phyloP scores from a whole-genome alignment of 352 stramenopile genomes.

The Pythium rhizo-oryzae region DNA sequence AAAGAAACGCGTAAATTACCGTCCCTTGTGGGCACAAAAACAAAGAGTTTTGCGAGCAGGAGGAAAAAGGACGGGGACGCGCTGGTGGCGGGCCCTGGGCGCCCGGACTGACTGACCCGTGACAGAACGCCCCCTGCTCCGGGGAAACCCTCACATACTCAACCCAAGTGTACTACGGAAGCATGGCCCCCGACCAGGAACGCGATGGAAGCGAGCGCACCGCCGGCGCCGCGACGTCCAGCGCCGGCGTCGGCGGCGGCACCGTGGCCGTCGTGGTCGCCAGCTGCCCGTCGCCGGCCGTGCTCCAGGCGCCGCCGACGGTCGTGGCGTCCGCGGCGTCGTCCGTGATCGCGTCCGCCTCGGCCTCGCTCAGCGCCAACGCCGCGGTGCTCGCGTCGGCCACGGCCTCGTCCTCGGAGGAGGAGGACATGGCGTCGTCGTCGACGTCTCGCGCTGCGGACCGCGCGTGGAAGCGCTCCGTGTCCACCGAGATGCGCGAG shows the following conservation, averaged over 20 bases:
- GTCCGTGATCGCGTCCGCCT: conserved; percentile 21
- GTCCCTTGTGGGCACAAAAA: too few species aligned
- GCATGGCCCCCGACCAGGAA: conserved; percentile 25
- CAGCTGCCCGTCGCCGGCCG: conserved; percentile 17
- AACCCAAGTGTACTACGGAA: conserved; percentile 11
- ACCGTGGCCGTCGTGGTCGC: conserved; percentile 23
- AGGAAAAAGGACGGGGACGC: conserved; percentile 26
- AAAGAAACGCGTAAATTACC: conserved; percentile 17
- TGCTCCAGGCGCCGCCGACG: conserved; percentile 26
- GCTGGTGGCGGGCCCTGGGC: conserved; percentile 16
- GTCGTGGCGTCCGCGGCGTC: conserved; percentile 24
- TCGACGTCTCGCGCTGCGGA: conserved; percentile 4
- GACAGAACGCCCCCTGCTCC: conserved; percentile 4
- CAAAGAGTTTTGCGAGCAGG: conserved; percentile 20
- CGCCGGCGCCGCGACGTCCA: conserved; percentile 15
- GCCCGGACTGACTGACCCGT: conserved; percentile 18
- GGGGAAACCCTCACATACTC: conserved; percentile 25
- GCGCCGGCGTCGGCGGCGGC: conserved; percentile 12
- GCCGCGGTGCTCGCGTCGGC: conserved; percentile 11
- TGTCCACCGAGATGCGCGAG: conserved; percentile 34
- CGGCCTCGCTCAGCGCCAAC: conserved; percentile 11
- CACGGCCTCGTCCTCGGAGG: conserved; percentile 24
- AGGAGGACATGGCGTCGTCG: conserved; percentile 27
- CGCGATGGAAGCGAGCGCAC: conserved; percentile 25
- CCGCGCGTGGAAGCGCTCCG: conserved; percentile 27